phyloP scores from a whole-genome alignment of 495 filamentous ascomycete genomes.

The Bathelium albidoporum region DNA sequence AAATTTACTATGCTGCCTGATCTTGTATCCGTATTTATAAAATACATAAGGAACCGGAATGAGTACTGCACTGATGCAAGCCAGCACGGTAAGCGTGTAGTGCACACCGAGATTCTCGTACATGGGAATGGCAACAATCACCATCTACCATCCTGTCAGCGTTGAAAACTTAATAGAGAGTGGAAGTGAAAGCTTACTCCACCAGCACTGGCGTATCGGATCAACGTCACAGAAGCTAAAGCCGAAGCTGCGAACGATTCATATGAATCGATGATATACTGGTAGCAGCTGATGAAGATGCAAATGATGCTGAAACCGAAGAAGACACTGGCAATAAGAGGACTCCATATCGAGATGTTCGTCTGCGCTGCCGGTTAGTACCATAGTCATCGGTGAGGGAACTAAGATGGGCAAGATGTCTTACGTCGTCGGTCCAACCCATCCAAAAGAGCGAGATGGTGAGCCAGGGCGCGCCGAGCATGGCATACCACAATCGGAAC shows the following conservation, averaged over 20 bases:
- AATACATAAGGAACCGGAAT: conserved; percentile 46
- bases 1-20: conserved; percentile 40
- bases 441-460: conserved; percentile 54
- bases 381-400: background rate
- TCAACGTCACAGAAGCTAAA: conserved; percentile 23
- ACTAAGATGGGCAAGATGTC: background rate
- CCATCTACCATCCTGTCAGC: conserved; percentile 18
- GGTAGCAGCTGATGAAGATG: conserved; percentile 32
- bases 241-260: conserved; percentile 25
- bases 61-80: conserved; percentile 38
- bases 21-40: conserved; percentile 38
- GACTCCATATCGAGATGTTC: conserved; percentile 45
- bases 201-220: conserved; percentile 28
- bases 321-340: conserved; percentile 37
- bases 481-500: conserved; percentile 47
- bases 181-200: conserved; percentile 9
- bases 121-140: conserved; percentile 39
- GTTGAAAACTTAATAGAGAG: background rate
- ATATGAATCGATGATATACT: conserved; percentile 29
- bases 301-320: conserved; percentile 45
- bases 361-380: conserved; percentile 12
- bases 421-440: conserved; percentile 42
- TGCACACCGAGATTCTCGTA: conserved; percentile 45
- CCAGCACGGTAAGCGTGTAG: conserved; percentile 49
- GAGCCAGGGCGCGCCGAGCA: conserved; percentile 45